Base-by-base conservation (phyloP, 1,284 basidiomycete genomes). In the Malassezia dermatis region DNA sequence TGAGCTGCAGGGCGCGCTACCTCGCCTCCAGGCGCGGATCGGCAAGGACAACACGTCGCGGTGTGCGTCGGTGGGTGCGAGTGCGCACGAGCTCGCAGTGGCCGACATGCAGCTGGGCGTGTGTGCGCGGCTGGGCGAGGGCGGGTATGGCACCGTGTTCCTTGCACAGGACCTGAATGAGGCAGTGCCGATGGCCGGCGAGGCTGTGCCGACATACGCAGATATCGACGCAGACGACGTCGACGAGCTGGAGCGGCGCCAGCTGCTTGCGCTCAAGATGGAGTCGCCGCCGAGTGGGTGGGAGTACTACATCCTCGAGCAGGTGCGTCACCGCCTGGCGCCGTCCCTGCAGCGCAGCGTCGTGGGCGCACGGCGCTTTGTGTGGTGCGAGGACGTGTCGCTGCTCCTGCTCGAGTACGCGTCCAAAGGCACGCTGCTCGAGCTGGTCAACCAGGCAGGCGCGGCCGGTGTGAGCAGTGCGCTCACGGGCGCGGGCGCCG, bases 81-180 rank as follows among this genome's bases (percentile, higher is more conserved):
- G 48, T 28, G 30, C 39, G 6, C 61, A 53, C 35, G 62, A 65
- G 44, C 62, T 78, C 43, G 62, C 70, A 2, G 77, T 95, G 8
- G 79, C 78, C n/a, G 47, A 50, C 8, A 35, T 55, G 44, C 40
- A 40, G 28, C 89, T 86, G 67, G 80, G 80, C 48, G 81, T 96
- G 8, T 78, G 79, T 5, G 85, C 85, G 60, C 96, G 96, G 76
- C 80, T 99, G 21, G 94, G 94, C 5, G 93, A 99, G 77, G 94
- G 94, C 6, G 90, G 90, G 0, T 99, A 90, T 66, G 94, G 93
- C 0, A 83, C 86, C 2, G 94, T 98, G 10, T 99, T 94, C 78
- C 82, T 75, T 6, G 89, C 85, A 4, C 73, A 77, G 30, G 79
- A 80, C 53, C 57, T 77, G 8, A 69, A 70, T 7, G 71, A 67